Conservation (phyloP, 1,139 yeast species). For the Blastobotrys elegans region DNA sequence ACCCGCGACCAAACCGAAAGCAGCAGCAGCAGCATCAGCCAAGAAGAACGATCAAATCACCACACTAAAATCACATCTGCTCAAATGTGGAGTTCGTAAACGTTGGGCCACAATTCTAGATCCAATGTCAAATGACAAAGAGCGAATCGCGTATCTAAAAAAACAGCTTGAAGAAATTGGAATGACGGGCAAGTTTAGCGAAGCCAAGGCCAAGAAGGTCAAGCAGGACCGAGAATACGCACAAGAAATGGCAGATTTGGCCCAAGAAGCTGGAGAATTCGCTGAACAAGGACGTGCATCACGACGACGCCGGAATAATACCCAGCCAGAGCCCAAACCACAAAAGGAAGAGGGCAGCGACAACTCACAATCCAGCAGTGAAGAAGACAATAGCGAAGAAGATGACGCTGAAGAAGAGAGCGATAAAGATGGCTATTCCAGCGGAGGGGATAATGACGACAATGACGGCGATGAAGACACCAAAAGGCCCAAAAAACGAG, state of each 20-base stretch:
- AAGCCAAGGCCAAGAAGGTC: conserved; percentile 34
- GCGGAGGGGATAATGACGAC: conserved; percentile 20
- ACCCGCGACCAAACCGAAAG: not conserved
- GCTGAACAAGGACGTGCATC: not conserved
- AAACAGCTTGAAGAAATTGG: conserved; percentile 25
- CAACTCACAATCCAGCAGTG: conserved; percentile 8
- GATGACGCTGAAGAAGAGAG: conserved; percentile 10
- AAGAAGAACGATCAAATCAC: conserved; percentile 11
- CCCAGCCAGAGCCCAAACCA: not conserved
- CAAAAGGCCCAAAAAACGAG: not conserved
- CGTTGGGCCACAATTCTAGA: conserved; percentile 25
- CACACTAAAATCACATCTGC: conserved; percentile 26
- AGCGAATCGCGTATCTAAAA: conserved; percentile 21
- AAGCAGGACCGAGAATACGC: conserved; percentile 37
- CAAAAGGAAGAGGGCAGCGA: not conserved
- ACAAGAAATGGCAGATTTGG: conserved; percentile 31
- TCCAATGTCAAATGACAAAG: conserved; percentile 22
- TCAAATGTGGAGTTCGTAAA: conserved; percentile 29
- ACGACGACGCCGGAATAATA: not conserved
- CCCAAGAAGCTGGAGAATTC: conserved; percentile 17
- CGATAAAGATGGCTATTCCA: conserved; percentile 10
- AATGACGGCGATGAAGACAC: conserved; percentile 10
- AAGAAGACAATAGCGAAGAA: conserved; percentile 9
- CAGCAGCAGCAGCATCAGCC: conserved; percentile 10
- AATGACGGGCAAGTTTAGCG: conserved; percentile 29